These are phyloP conservation scores for Sungouiella thailandica DNA, from an alignment of 805 yeast species.

Conservation along the genomic window DNA sequence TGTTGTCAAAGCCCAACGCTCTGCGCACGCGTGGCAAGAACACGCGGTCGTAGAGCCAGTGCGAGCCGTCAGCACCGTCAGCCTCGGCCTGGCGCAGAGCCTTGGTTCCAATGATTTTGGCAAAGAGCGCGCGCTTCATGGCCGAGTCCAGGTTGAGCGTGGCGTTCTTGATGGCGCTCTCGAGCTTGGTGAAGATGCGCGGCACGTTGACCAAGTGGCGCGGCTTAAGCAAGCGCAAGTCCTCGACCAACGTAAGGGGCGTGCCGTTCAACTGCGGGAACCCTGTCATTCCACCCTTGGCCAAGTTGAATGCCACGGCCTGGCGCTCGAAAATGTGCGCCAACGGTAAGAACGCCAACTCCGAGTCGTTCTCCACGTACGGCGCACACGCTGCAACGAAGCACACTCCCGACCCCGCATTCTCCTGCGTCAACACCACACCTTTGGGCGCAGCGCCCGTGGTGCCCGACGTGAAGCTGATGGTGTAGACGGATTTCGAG, in stretches of 20 bases:
- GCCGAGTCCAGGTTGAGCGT: slow-evolving; percentile 18
- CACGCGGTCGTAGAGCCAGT: slow-evolving; percentile 14
- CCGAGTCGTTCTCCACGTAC: slow-evolving; percentile 8
- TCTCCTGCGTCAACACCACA: slow-evolving; percentile 17
- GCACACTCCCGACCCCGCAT: slow-evolving; percentile 16
- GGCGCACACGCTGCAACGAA: slow-evolving; percentile 12
- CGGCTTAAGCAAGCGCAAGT: slow-evolving; percentile 21
- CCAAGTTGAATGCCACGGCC: slow-evolving; percentile 16
- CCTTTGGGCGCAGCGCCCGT: slow-evolving; percentile 25
- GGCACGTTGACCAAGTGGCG: slow-evolving; percentile 22
- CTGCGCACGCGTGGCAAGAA: slow-evolving; percentile 15
- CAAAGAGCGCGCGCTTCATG: slow-evolving; percentile 14
- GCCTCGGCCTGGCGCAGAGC: slow-evolving; percentile 8
- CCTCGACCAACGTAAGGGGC: slow-evolving; percentile 21
- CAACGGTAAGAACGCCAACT: slow-evolving; percentile 26
- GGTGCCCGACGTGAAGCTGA: slow-evolving; percentile 25
- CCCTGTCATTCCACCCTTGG: slow-evolving; percentile 22
- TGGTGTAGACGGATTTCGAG: slow-evolving; percentile 18
- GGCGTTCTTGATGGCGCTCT: slow-evolving; percentile 20
- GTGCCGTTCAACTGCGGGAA: slow-evolving; percentile 21
- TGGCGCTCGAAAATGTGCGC: slow-evolving; percentile 36
- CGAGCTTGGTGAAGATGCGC: slow-evolving; percentile 22
- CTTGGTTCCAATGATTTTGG: slow-evolving; percentile 17
- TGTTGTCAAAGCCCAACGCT: slow-evolving; percentile 31
- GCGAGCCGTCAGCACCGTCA: slow-evolving; percentile 17